Conservation (phyloP, 2,329 filamentous ascomycete species). For the Aspergillus puulaauensis region DNA sequence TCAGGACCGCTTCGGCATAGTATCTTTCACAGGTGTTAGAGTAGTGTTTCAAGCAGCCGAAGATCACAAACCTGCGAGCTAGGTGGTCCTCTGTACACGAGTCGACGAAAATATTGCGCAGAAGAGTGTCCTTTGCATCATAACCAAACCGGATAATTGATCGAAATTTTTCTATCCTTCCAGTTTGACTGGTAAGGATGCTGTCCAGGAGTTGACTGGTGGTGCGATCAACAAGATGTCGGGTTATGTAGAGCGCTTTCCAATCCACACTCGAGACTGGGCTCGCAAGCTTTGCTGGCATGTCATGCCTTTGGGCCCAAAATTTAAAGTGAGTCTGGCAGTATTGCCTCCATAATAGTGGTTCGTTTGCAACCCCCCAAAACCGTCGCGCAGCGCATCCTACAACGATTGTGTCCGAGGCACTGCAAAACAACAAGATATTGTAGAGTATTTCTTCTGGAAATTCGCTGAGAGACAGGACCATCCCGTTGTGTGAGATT, state of each 20-base stretch:
- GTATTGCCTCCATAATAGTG: conserved; percentile 76
- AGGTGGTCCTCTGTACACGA: conserved; percentile 70
- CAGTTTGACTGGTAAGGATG: conserved; percentile 69
- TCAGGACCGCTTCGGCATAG: conserved; percentile 71
- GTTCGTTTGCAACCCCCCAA: conserved; percentile 65
- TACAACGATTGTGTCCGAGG: conserved; percentile 52
- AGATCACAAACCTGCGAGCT: conserved; percentile 58
- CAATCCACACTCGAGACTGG: conserved; percentile 65
- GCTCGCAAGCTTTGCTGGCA: conserved; percentile 56
- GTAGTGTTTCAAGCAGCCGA: neutral
- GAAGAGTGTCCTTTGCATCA: conserved; percentile 82
- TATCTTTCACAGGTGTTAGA: conserved; percentile 53
- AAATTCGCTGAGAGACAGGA: conserved; percentile 44
- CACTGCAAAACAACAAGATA: conserved; percentile 66
- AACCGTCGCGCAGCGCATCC: conserved; percentile 64
- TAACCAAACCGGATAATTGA: conserved; percentile 72
- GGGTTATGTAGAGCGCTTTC: conserved; percentile 66
- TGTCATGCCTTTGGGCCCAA: conserved; percentile 70
- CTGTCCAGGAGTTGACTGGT: conserved; percentile 61
- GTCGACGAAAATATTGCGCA: conserved; percentile 62
- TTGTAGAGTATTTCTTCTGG: conserved; percentile 84
- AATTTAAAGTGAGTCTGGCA: conserved; percentile 69
- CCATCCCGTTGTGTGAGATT: conserved; percentile 25
- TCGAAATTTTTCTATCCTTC: conserved; percentile 68
- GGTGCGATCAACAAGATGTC: conserved; percentile 53